These are phyloP conservation scores for Canavalia ensiformis DNA, from an alignment of 306 rosid genomes.

Conservation along the genomic window DNA sequence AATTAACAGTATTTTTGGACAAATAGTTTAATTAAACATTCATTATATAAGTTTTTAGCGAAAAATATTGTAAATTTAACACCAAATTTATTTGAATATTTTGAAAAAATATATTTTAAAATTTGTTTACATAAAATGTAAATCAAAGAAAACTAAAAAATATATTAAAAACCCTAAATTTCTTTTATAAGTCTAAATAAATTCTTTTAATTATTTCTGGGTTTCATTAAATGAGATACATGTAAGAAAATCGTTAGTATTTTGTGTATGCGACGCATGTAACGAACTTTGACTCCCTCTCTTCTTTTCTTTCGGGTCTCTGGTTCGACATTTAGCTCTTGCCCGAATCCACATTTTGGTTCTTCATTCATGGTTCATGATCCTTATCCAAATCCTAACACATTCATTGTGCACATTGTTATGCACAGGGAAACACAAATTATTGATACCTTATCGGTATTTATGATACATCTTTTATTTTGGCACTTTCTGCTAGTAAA, in stretches of 20 bases:
- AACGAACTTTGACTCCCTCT: neutral
- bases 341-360: constrained; percentile 8
- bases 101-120: too few species aligned
- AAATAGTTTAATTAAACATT: neutral
- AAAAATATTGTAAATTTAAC: too few species aligned
- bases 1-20: neutral
- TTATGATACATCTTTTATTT: neutral
- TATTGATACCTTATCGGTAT: neutral
- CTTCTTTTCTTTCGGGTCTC: neutral
- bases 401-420: neutral
- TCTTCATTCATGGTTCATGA: neutral
- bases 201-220: too few species aligned
- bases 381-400: neutral
- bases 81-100: too few species aligned
- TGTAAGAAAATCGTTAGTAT: neutral
- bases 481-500: neutral
- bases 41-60: too few species aligned
- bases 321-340: constrained; percentile 14
- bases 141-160: too few species aligned
- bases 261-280: constrained; percentile 4
- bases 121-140: too few species aligned
- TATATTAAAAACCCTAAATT: neutral
- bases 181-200: neutral
- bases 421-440: neutral
- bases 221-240: too few species aligned